These are phyloP conservation scores for Stephanodiscus minutulus DNA, from an alignment of 108 stramenopile genomes.

Conservation along the genomic window DNA sequence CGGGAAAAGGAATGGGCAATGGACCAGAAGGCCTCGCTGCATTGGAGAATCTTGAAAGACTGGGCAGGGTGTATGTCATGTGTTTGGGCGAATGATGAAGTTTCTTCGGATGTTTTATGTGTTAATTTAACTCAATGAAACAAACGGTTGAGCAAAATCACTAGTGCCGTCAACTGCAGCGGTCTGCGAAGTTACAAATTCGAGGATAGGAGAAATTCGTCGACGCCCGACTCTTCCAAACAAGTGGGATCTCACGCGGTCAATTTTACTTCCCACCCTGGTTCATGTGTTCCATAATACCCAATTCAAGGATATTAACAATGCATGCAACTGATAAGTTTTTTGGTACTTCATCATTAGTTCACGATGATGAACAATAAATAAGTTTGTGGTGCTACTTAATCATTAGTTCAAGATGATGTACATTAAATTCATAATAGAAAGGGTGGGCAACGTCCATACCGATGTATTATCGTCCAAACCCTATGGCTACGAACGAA, in stretches of 20 bases:
- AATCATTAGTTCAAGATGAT: too few relatives aligned
- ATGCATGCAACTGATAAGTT: too few relatives aligned
- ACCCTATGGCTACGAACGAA: too few relatives aligned
- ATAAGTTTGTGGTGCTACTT: too few relatives aligned
- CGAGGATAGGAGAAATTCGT: not conserved
- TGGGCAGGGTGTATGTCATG: conserved; percentile 83
- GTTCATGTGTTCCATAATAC: too few relatives aligned
- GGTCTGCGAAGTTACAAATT: not conserved
- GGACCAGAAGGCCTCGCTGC: conserved; percentile 86
- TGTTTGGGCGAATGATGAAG: conserved; percentile 62
- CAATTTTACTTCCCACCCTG: not conserved
- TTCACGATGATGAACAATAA: too few relatives aligned
- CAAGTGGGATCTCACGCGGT: not conserved
- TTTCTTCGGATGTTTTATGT: not conserved
- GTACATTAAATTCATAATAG: too few relatives aligned
- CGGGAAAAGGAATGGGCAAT: conserved; percentile 53
- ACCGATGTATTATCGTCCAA: too few relatives aligned
- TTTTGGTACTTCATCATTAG: too few relatives aligned
- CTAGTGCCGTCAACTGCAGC: not conserved
- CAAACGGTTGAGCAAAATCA: not conserved
- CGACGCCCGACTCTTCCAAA: too few relatives aligned
- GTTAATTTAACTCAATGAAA: not conserved
- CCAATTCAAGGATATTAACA: too few relatives aligned
- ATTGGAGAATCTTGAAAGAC: conserved; percentile 78
- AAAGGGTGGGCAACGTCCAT: too few relatives aligned